Percentiles rank a stretch among this genome's conserved stretches.
phyloP scores from a whole-genome alignment of 768 basidiomycete species.

The Trametes villosa region DNA sequence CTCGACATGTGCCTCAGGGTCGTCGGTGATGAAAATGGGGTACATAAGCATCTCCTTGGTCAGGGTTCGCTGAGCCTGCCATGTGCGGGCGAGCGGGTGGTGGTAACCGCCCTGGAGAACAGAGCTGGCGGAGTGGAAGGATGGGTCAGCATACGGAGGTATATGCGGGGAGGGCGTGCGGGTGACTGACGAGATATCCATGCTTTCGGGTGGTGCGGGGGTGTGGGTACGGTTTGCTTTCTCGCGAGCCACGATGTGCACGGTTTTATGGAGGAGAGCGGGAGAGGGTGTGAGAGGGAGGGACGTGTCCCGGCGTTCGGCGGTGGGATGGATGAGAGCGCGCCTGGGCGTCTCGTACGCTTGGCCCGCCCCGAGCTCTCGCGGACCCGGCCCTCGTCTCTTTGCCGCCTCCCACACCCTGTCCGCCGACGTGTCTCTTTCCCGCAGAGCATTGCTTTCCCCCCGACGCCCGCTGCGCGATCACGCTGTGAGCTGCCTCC shows the following conservation, averaged over 20 bases:
- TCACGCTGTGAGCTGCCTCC: not conserved
- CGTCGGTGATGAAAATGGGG: conserved; percentile 97
- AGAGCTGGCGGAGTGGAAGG: conserved; percentile 48
- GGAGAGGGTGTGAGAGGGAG: not conserved
- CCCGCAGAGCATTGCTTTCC: not conserved
- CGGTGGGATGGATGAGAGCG: conserved; percentile 8
- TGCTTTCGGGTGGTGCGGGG: not conserved
- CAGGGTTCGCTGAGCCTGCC: conserved; percentile 81
- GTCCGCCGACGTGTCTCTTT: conserved; percentile 6
- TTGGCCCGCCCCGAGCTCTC: conserved; percentile 7
- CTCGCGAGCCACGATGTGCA: not conserved
- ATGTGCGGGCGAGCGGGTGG: conserved; percentile 85
- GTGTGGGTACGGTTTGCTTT: not conserved
- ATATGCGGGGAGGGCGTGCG: not conserved
- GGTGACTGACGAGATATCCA: conserved; percentile 25
- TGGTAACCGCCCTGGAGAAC: conserved; percentile 93
- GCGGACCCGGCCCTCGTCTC: conserved; percentile 15
- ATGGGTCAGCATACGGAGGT: not conserved
- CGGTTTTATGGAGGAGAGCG: not conserved
- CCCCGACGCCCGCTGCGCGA: not conserved
- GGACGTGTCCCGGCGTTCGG: not conserved
- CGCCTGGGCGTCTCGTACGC: conserved; percentile 7
- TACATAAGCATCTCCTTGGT: conserved; percentile 98
- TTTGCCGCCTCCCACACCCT: conserved; percentile 10
- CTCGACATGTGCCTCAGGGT: conserved; percentile 79